Percentiles rank a stretch among this genome's conserved stretches.
Conservation (phyloP, 2,329 filamentous ascomycete genomes). For the Diaporthe australafricana region DNA sequence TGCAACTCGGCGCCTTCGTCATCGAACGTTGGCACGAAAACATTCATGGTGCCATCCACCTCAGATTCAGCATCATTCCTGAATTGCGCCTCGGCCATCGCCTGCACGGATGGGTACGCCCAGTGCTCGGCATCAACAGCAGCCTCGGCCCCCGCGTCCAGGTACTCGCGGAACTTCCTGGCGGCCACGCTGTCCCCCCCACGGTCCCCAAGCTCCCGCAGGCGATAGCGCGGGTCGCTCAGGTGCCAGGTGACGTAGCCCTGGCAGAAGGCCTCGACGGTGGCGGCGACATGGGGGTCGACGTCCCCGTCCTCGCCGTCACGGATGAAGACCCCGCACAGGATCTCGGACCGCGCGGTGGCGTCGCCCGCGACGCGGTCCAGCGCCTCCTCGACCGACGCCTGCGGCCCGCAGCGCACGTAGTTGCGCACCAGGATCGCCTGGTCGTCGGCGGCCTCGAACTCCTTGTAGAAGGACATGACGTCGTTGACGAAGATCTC, state of each 20-base stretch:
- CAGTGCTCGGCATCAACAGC: not conserved
- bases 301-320: not conserved
- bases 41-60: not conserved
- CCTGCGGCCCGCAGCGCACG: not conserved
- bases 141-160: not conserved
- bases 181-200: not conserved
- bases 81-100: not conserved
- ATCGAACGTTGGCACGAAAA: not conserved
- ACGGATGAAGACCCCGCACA: not conserved
- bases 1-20: not conserved
- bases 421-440: not conserved
- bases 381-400: not conserved
- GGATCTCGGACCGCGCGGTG: not conserved
- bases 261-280: not conserved
- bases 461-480: not conserved
- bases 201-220: not conserved
- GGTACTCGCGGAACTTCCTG: not conserved
- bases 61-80: not conserved
- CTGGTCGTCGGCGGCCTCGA: not conserved
- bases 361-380: not conserved
- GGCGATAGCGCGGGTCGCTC: not conserved
- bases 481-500: not conserved
- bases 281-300: not conserved
- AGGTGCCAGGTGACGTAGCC: slow-evolving; percentile 5
- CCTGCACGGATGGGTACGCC: not conserved